These are phyloP conservation scores for Fusarium ramigenum DNA, from an alignment of 2,329 filamentous ascomycete genomes.

Conservation along the genomic window DNA sequence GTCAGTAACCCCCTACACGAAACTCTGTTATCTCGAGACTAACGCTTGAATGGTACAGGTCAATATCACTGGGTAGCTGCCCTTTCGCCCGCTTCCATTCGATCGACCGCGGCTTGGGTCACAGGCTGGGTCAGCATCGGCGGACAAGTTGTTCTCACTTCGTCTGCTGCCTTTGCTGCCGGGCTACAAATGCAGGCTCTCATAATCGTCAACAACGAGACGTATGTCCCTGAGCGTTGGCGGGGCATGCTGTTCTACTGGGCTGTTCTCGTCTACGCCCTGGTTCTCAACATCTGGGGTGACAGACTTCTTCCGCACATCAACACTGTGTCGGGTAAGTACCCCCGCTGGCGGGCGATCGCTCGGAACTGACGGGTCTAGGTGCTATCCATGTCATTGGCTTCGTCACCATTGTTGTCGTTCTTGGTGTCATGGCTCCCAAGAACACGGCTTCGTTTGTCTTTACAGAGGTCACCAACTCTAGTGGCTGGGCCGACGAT, in stretches of 20 bases:
- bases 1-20: not conserved
- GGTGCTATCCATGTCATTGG: slow-evolving; percentile 43
- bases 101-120: slow-evolving; percentile 2
- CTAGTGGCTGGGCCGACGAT: slow-evolving; percentile 45
- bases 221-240: slow-evolving; percentile 54
- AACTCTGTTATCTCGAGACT: not conserved
- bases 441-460: slow-evolving; percentile 46
- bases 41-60: not conserved
- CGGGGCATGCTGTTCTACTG: slow-evolving; percentile 60
- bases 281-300: slow-evolving; percentile 55
- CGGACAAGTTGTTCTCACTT: slow-evolving; percentile 56
- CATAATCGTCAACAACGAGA: slow-evolving; percentile 53
- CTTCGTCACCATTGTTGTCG: slow-evolving; percentile 43
- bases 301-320: slow-evolving; percentile 49
- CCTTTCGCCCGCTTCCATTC: slow-evolving; percentile 19
- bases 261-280: slow-evolving; percentile 51
- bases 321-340: slow-evolving; percentile 42
- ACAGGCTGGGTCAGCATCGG: slow-evolving; percentile 51
- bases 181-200: slow-evolving; percentile 56
- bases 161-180: slow-evolving; percentile 57
- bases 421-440: slow-evolving; percentile 44
- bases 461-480: slow-evolving; percentile 46
- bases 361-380: not conserved
- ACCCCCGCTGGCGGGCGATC: rapidly evolving
- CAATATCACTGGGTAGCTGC: slow-evolving; percentile 38